These are phyloP conservation scores for Elaeis guineensis DNA, from an alignment of 176 grass and related monocot species.

Conservation along the genomic window DNA sequence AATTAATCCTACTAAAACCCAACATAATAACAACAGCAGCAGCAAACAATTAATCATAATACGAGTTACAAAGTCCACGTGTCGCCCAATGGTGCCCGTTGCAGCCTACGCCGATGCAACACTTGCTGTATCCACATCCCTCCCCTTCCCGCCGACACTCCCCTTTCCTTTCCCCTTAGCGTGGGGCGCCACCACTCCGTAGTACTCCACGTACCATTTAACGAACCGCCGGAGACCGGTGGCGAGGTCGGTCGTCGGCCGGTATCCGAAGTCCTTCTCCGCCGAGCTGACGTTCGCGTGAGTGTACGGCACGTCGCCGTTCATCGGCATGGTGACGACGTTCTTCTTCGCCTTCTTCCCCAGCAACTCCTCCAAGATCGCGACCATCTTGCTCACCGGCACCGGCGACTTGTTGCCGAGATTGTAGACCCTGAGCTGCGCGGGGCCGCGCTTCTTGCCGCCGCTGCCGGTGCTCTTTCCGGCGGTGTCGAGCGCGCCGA, in stretches of 20 bases:
- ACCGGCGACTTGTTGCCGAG: slow-evolving; percentile 13
- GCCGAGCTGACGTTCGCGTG: slow-evolving; percentile 12
- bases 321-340: slow-evolving; percentile 5
- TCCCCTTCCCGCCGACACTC: too few relatives aligned
- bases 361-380: background rate
- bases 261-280: slow-evolving; percentile 5
- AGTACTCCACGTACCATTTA: slow-evolving; percentile 9
- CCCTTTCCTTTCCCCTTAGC: too few relatives aligned
- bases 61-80: too few relatives aligned
- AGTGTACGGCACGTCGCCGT: slow-evolving; percentile 10
- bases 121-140: too few relatives aligned
- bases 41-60: too few relatives aligned
- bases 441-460: slow-evolving; percentile 6
- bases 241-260: slow-evolving; percentile 12
- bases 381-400: slow-evolving; percentile 3
- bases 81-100: too few relatives aligned
- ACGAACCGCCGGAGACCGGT: slow-evolving; percentile 5
- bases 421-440: slow-evolving; percentile 9
- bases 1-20: too few relatives aligned
- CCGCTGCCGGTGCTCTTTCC: slow-evolving; percentile 8
- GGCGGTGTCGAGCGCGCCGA: slow-evolving; percentile 11
- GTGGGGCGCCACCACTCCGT: background rate
- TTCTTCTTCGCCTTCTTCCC: slow-evolving; percentile 11
- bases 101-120: too few relatives aligned
- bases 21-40: too few relatives aligned